Evolutionary conservation across 352 stramenopile species (phyloP), one percentile per base, ranked within the genome.

Genomic region (Pythium rhizo-oryzae): DNA sequence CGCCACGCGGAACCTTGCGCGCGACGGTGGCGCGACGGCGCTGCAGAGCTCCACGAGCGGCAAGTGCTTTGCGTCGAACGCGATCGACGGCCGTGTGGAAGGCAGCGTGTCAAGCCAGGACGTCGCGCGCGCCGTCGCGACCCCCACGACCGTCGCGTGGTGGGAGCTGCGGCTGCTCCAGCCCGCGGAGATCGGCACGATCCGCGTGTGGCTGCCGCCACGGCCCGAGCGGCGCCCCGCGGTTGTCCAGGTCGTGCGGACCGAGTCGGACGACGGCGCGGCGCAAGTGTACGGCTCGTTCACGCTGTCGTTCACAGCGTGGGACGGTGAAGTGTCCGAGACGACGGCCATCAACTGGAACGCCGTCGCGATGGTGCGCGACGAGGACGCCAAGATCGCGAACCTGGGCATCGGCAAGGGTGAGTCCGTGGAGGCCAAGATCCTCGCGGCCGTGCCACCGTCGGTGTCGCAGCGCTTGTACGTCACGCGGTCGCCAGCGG

Each of bases 21-120:
- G 77, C 0, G 66, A 77, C 47, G 85, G 82, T 0, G 63, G 80
- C 0, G 81, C 86, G 0, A 91, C 78, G 3, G 81, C 78, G 1
- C 55, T 85, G 1, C 88, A 96, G 56, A 94, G 85, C 66, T 87
- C 83, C 0, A 94, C 81, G 11, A 91, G 76, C 41, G 79, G 80
- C 0, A 46, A 19, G 2, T 90, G 84, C 43, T 57, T 66, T 16
- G 80, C 88, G 0, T 78, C 66, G 19, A 81, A 90, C n/a, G 86
- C 86, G 23, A 91, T 94, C 51, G 86, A 94, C 33, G 85, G 86
- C 16, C 70, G 66, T 25, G 76, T 89, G 23, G 67, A 76, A 9
- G 81, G 78, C 1, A 72, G 44, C 21, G 71, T 82, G 15, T 78
- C 82, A 0, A 79, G 72, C 3, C 80, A 87, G 43, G 77, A 65